Evolutionary conservation across 371 early-diverging fungal species (phyloP).

Genomic region (Neoconidiobolus thromboides): DNA sequence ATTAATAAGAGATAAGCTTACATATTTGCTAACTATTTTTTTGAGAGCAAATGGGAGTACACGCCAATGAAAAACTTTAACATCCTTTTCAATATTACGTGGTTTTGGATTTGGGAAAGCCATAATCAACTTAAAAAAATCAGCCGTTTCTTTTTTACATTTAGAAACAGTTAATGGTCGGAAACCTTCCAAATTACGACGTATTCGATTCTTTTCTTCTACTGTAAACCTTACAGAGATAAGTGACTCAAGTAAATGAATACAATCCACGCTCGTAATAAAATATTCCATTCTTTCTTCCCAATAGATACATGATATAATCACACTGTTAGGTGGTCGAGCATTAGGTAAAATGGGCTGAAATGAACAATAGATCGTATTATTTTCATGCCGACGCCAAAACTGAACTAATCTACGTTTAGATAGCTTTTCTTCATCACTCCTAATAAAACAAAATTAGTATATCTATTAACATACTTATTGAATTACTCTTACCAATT

Average conservation of each 20-base stretch:
- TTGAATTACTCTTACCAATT: conserved; percentile 17
- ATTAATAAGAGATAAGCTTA: background rate
- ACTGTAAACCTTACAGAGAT: conserved; percentile 55
- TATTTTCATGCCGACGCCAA: conserved; percentile 33
- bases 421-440: conserved; percentile 35
- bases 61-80: conserved; percentile 64
- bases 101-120: conserved; percentile 64
- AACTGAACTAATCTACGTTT: conserved; percentile 57
- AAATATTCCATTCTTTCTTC: conserved; percentile 47
- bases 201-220: conserved; percentile 68
- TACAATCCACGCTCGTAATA: conserved; percentile 63
- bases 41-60: conserved; percentile 38
- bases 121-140: conserved; percentile 65
- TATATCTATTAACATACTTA: background rate
- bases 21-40: conserved; percentile 50
- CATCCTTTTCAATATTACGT: conserved; percentile 67
- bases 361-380: conserved; percentile 39
- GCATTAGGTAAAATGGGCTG: conserved; percentile 29
- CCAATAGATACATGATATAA: conserved; percentile 71
- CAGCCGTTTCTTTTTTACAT: conserved; percentile 43
- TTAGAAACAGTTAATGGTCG: conserved; percentile 60
- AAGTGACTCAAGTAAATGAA: conserved; percentile 49
- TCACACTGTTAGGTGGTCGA: conserved; percentile 32
- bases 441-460: conserved; percentile 1
- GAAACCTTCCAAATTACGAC: conserved; percentile 64